Evolutionary conservation across 441 rosid genomes (phyloP), one percentile per base, ranked within the genome.

Genomic region (Populus hybrid): DNA sequence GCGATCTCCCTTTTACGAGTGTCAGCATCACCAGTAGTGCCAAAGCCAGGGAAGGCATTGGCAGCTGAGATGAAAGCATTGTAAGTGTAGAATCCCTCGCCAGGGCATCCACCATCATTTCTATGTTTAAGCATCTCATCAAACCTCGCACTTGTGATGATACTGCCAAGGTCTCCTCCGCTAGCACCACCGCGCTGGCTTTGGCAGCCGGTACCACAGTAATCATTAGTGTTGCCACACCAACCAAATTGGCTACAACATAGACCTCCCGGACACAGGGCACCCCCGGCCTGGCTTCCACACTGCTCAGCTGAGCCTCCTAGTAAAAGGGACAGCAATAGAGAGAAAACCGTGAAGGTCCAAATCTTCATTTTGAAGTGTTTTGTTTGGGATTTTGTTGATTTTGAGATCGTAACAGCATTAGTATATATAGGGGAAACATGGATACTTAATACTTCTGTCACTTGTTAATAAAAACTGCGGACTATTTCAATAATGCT

Each of bases 61-160:
- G 94, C 89, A 0, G 94, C 92, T 1, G 78, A 66, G 16, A 89
- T 76, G 80, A 88, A 92, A 67, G 93, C 88, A 10, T 87, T 81
- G 3, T 89, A 92, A n/a, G 87, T 88, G 83, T 90, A 92, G 71
- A 92, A 92, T 50, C 26, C 26, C 87, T 68, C 79, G 11, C 82
- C 88, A 2, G 78, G 88, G 71, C 94, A 92, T 45, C 29, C 82
- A 3, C 35, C 78, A 26, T 86, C 91, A 56, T 89, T 87, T 18
- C 90, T 82, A 68, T 90, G 88, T 79, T 80, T 79, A 40, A 92
- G 86, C 88, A 92, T 85, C 12, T 83, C 76, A 3, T 89, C 73
- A 24, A 84, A 92, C 64, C 23, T 77, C 23, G 82, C 64, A 6
- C 80, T 77, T 31, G 88, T 26, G 71, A 89, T 84, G 71, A 87